Evolutionary conservation across 768 basidiomycete species (phyloP), one percentile per base, ranked within the genome.

Genomic region (Boletus sensibilis): DNA sequence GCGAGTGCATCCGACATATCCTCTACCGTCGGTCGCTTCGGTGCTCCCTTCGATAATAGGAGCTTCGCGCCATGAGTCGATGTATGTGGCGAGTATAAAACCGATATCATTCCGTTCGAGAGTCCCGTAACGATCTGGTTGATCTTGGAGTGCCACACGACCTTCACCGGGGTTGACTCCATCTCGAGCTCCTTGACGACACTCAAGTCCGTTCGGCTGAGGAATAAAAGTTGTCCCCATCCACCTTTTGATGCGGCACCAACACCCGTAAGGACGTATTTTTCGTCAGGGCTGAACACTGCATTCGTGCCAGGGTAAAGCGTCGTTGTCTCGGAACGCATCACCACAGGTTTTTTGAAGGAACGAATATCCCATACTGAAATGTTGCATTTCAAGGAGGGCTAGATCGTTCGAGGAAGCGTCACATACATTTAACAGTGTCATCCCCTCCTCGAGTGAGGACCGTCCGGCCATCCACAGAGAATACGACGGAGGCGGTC

Each of bases 71-170:
- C 97, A 67, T 97, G 93, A 58, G 88, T 76, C 40, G 97, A 98
- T 16, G 88, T 87, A 51, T 79, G 76, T 18, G 97, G 94, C 39
- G 96, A 98, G 75, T 99, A 98, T 42, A 98, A 78, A 48, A 97
- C 92, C 56, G 85, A 83, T 63, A 98, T 85, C 60, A 88, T 81
- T 21, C 97, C 97, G 58, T 86, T 91, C 16, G 97, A 89, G 44
- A 94, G 79, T 4, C 94, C 91, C 38, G 90, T 81, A 56, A 98
- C 78, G 66, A 99, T 91, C 90, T 98, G 71, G 77, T 99, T 99
- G 79, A 99, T 98, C 74, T 91, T 92, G 7, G 92, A 84, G 76
- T 98, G 97, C 97, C 97, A 99, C 27, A 82, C 74, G 3, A 98
- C 91, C 67, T 87, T 90, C 54, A 99, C 91, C 11, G 97, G 94